These are phyloP conservation scores for Aspergillus ellipticus DNA, from an alignment of 495 filamentous ascomycete species.

Conservation along the genomic window DNA sequence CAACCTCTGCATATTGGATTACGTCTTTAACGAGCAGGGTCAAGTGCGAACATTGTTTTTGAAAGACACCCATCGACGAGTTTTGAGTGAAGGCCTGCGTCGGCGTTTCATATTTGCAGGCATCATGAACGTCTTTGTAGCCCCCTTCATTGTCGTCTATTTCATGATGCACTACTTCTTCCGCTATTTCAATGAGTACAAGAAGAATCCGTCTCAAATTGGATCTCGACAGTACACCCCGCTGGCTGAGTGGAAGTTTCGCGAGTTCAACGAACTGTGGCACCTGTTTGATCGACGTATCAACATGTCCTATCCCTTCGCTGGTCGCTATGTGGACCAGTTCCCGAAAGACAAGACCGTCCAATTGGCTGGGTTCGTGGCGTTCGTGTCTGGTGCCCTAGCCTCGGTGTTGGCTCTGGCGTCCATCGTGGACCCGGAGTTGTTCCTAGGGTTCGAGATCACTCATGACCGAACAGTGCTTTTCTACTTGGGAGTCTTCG, in stretches of 20 bases:
- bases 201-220: slow-evolving; percentile 81
- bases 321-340: slow-evolving; percentile 87
- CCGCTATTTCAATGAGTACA: slow-evolving; percentile 91
- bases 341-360: slow-evolving; percentile 94
- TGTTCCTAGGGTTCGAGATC: slow-evolving; percentile 89
- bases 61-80: slow-evolving; percentile 72
- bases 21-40: slow-evolving; percentile 83
- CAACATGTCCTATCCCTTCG: slow-evolving; percentile 93
- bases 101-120: slow-evolving; percentile 76
- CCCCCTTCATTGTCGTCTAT: slow-evolving; percentile 79
- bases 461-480: slow-evolving; percentile 77
- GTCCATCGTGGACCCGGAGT: slow-evolving; percentile 80
- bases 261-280: slow-evolving; percentile 94
- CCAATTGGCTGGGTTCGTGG: slow-evolving; percentile 74
- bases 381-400: slow-evolving; percentile 82
- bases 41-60: slow-evolving; percentile 81
- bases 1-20: slow-evolving; percentile 83
- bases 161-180: slow-evolving; percentile 86
- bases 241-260: slow-evolving; percentile 95
- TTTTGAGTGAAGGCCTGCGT: slow-evolving; percentile 71
- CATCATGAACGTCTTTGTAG: slow-evolving; percentile 78
- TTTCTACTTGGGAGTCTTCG: slow-evolving; percentile 74
- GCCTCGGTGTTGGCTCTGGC: slow-evolving; percentile 76
- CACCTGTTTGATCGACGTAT: slow-evolving; percentile 85
- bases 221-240: slow-evolving; percentile 86